Evolutionary conservation across 2,329 filamentous ascomycete species (phyloP).

Genomic region (Alternaria sp.): DNA sequence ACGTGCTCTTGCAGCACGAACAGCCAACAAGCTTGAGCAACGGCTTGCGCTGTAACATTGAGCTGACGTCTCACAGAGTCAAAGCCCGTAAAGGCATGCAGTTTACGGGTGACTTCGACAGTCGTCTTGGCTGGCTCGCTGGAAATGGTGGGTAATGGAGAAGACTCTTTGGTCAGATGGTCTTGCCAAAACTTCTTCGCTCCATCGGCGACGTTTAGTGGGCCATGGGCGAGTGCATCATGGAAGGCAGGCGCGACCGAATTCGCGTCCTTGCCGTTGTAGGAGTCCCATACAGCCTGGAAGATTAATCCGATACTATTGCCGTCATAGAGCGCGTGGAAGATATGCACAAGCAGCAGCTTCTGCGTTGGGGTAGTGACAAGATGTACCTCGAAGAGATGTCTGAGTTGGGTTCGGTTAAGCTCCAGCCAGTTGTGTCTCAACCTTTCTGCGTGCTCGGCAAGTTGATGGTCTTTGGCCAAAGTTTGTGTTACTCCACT

Average conservation of each 20-base stretch:
- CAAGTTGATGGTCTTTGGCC: slow-evolving; percentile 29
- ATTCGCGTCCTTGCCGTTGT: slow-evolving; percentile 47
- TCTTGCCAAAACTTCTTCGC: slow-evolving; percentile 73
- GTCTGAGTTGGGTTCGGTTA: slow-evolving; percentile 60
- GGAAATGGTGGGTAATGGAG: slow-evolving; percentile 39
- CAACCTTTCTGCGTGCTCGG: slow-evolving; percentile 41
- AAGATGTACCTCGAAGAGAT: slow-evolving; percentile 63
- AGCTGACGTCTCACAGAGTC: slow-evolving; percentile 63
- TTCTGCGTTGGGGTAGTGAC: slow-evolving; percentile 43
- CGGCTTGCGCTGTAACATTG: slow-evolving; percentile 78
- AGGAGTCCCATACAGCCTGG: slow-evolving; percentile 63
- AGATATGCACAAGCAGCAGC: slow-evolving; percentile 72
- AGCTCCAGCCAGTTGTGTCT: slow-evolving; percentile 62
- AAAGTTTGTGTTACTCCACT: slow-evolving; percentile 26
- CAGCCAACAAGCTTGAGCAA: slow-evolving; percentile 79
- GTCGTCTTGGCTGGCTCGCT: slow-evolving; percentile 24
- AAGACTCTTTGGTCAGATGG: slow-evolving; percentile 57
- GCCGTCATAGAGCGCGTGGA: slow-evolving; percentile 89
- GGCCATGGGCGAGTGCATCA: slow-evolving; percentile 73
- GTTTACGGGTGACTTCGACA: slow-evolving; percentile 40
- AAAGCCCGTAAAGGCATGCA: slow-evolving; percentile 58
- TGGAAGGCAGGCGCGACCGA: slow-evolving; percentile 65
- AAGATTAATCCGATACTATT: slow-evolving; percentile 77
- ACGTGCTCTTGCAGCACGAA: slow-evolving; percentile 65
- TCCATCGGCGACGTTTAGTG: slow-evolving; percentile 61